Evolutionary conservation across 1,284 basidiomycete genomes (phyloP), one percentile per base, ranked within the genome.

Genomic region (Pseudozyma flocculosa): DNA sequence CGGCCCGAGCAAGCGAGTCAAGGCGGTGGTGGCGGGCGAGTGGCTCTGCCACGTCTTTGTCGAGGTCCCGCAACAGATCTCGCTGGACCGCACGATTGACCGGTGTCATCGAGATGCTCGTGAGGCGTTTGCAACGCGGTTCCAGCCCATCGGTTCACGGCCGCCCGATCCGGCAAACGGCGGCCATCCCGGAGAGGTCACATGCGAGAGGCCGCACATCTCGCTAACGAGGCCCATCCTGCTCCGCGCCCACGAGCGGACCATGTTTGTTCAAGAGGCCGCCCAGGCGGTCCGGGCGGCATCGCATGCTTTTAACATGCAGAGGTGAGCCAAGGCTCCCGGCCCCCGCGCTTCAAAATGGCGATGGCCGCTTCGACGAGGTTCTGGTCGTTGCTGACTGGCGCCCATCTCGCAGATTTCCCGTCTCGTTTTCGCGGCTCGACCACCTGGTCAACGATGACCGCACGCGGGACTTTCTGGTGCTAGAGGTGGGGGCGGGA

Each of bases 11-110:
- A 38, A 23, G 15, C 21, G 29, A 21, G 1, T 1, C 21, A 38
- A 38, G 34, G n/a, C n/a, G n/a, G n/a, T 50, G 3, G 21, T 39
- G 11, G 40, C 47, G 15, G 65, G 61, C 13, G 65, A 64, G 8
- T 64, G 61, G 65, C 65, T 68, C 4, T 68, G 65, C 50, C 60
- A 64, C 44, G 63, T 57, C 43, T 68, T 55, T 48, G 54, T 68
- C 2, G 39, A 61, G 40, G 22, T 39, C 10, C 45, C 15, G 34
- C 17, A 14, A 32, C 23, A 10, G 17, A 7, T 17, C 17, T 5
- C 9, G 14, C 23, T 36, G 23, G 36, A 34, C 5, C 7, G n/a
- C n/a, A 9, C 13, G 21, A 42, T 23, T 5, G 22, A 22, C 5
- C 43, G 5, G 18, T 37, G 32, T 13, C 29, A 45, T 34, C 18